Percentiles rank a stretch among this genome's conserved stretches.
Conservation (phyloP, 768 basidiomycete species). For the Leucocoprinus sp. region DNA sequence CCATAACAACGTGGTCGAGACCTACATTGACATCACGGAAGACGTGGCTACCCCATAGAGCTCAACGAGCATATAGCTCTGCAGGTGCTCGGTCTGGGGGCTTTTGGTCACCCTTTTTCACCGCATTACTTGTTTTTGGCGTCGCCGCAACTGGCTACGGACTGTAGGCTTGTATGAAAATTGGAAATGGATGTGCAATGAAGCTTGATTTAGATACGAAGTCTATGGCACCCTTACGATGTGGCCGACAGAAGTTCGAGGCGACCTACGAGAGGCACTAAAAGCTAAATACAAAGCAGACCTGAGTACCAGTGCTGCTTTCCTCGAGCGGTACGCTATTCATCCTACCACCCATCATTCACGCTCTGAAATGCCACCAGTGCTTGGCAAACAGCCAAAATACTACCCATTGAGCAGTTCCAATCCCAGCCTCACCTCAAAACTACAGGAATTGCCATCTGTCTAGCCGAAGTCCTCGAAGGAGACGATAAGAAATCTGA, state of each 20-base stretch:
- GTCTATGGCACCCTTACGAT: constrained; percentile 49
- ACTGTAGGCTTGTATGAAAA: constrained; percentile 21
- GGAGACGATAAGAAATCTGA: constrained; percentile 24
- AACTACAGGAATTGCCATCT: constrained; percentile 56
- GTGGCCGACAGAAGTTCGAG: constrained; percentile 59
- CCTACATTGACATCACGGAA: background rate
- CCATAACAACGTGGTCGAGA: background rate
- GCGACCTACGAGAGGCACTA: constrained; percentile 58
- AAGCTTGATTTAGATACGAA: constrained; percentile 17
- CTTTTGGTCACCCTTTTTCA: constrained; percentile 18
- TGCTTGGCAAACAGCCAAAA: constrained; percentile 29
- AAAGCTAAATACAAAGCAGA: constrained; percentile 55
- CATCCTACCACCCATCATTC: background rate
- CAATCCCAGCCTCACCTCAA: constrained; percentile 51
- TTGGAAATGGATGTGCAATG: too few relatives aligned
- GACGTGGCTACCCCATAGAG: background rate
- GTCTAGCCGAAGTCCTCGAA: constrained; percentile 51
- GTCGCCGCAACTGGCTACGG: constrained; percentile 25
- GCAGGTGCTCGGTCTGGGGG: constrained; percentile 5
- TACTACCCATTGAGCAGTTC: constrained; percentile 31
- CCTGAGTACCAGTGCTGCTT: constrained; percentile 39
- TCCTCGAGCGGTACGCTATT: constrained; percentile 41
- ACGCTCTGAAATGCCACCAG: constrained; percentile 1
- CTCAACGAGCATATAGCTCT: constrained; percentile 5
- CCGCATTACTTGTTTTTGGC: constrained; percentile 23